A percentile compares a stretch with the other conserved stretches of the same genome.
Evolutionary conservation across 2,329 filamentous ascomycete genomes (phyloP).

Genomic region (Trichophyton equinum): DNA sequence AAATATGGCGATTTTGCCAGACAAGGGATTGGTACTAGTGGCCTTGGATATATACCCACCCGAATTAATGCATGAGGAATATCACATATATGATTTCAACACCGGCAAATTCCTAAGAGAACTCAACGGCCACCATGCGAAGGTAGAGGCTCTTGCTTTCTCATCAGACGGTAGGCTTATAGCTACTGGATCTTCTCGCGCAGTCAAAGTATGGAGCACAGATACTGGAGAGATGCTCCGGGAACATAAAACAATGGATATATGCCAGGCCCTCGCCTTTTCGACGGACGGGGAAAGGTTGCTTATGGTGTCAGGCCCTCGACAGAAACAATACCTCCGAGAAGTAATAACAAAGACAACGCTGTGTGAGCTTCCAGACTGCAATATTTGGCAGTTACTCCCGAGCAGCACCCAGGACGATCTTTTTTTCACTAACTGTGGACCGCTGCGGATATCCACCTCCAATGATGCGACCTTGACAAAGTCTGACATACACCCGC

Average conservation of each 20-base stretch:
- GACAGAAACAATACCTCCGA: neutral
- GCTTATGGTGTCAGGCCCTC: neutral
- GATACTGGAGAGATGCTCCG: slow-evolving; percentile 10
- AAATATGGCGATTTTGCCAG: neutral
- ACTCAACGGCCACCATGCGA: neutral
- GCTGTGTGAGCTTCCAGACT: neutral
- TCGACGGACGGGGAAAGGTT: neutral
- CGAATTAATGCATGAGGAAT: too few relatives aligned
- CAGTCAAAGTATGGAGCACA: slow-evolving; percentile 7
- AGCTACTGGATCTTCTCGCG: too few relatives aligned
- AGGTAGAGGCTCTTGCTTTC: neutral
- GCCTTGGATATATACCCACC: too few relatives aligned
- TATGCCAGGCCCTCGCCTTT: neutral
- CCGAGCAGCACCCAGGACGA: neutral
- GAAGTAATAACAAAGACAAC: neutral
- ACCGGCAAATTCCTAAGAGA: neutral
- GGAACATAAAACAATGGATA: neutral
- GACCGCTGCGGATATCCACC: neutral
- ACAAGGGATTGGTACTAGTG: neutral
- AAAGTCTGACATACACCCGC: neutral
- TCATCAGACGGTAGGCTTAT: neutral
- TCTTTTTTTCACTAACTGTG: neutral
- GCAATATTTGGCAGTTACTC: neutral
- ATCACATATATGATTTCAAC: neutral
- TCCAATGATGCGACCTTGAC: neutral